Percentiles rank a stretch among this genome's conserved stretches.
phyloP scores from a whole-genome alignment of 768 basidiomycete species.

The Naganishia vaughanmartiniae region DNA sequence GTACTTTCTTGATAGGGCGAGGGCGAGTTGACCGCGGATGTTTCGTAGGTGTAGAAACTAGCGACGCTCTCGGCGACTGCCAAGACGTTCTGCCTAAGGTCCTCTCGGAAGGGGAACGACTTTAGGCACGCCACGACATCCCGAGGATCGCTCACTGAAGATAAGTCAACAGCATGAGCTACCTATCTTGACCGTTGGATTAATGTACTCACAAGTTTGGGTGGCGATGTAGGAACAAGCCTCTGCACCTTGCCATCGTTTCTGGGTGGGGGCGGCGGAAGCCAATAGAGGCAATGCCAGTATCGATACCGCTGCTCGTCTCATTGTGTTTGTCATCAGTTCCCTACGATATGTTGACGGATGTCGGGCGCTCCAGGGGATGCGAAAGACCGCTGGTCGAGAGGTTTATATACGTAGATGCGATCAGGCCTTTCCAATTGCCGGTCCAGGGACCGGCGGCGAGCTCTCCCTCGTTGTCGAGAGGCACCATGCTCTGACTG shows the following conservation, averaged over 20 bases:
- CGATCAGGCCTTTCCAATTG: background rate
- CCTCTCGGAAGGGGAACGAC: conserved; percentile 62
- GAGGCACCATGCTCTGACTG: no score
- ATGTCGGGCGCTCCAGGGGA: background rate
- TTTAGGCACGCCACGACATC: conserved; percentile 63
- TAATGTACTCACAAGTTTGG: conserved; percentile 4
- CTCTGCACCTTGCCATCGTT: conserved; percentile 11
- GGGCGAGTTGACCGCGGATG: conserved; percentile 58
- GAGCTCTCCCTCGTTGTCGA: no score
- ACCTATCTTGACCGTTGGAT: no score
- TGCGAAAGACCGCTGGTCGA: background rate
- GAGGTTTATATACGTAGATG: background rate
- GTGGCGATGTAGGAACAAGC: conserved; percentile 22
- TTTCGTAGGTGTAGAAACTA: conserved; percentile 60
- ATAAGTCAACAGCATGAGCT: background rate
- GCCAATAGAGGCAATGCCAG: conserved; percentile 15
- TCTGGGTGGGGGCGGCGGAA: conserved; percentile 9
- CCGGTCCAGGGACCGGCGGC: no score
- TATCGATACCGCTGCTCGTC: background rate
- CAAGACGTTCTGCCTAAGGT: conserved; percentile 60
- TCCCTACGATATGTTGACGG: background rate
- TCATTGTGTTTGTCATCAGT: background rate
- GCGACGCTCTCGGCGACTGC: conserved; percentile 57
- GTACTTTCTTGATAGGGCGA: conserved; percentile 58
- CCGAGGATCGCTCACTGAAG: conserved; percentile 50